Evolutionary conservation across 345 rosid genomes (phyloP).

Genomic region (Eutrema yunnanense): DNA sequence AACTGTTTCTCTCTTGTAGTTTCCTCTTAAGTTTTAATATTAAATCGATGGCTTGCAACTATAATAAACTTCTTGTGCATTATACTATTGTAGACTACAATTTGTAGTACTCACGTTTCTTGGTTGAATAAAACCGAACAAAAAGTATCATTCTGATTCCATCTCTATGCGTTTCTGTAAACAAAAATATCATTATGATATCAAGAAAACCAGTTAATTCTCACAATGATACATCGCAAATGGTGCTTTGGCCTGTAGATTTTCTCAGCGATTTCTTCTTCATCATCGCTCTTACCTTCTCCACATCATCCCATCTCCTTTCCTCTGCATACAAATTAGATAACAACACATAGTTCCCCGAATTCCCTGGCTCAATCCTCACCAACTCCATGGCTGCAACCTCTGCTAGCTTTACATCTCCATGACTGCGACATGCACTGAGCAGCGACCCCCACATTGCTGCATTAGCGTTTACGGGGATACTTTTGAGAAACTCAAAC

Average conservation of each 20-base stretch:
- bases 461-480: conserved; percentile 46
- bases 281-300: conserved; percentile 48
- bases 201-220: background rate
- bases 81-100: background rate
- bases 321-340: conserved; percentile 67
- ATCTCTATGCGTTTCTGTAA: background rate
- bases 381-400: conserved; percentile 50
- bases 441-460: conserved; percentile 68
- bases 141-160: background rate
- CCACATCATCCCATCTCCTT: conserved; percentile 68
- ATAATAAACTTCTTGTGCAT: background rate
- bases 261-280: conserved; percentile 43
- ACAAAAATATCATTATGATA: background rate
- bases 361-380: conserved; percentile 54
- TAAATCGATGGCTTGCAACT: background rate
- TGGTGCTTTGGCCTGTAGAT: conserved; percentile 38
- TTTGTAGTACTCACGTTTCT: background rate
- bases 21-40: background rate
- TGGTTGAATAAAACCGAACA: background rate
- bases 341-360: conserved; percentile 62
- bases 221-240: background rate
- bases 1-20: conserved; percentile 2
- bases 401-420: conserved; percentile 52
- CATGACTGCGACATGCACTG: conserved; percentile 61
- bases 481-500: conserved; percentile 47